These are phyloP conservation scores for Neltuma alba DNA, from an alignment of 306 rosid genomes.

Conservation along the genomic window DNA sequence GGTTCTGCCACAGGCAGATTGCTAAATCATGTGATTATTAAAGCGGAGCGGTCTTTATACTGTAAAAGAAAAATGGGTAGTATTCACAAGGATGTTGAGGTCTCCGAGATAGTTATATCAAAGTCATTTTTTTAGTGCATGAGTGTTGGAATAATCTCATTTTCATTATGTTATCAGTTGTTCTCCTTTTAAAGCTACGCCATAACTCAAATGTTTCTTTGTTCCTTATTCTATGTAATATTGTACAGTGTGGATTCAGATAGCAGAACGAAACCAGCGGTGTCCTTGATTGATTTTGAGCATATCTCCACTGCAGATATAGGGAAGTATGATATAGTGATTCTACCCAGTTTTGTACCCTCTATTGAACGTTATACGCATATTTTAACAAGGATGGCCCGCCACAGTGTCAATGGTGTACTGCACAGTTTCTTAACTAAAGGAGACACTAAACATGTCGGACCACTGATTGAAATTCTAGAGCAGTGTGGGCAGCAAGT, in stretches of 20 bases:
- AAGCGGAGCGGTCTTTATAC: not conserved
- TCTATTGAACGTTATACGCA: conserved; percentile 49
- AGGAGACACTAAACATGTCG: conserved; percentile 48
- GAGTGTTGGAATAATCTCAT: not conserved
- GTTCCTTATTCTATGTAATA: conserved; percentile 23
- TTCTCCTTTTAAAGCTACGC: not conserved
- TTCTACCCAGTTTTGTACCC: conserved; percentile 53
- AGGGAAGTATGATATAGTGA: conserved; percentile 50
- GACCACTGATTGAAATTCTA: conserved; percentile 53
- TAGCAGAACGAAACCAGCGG: conserved; percentile 27
- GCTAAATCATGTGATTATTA: not conserved
- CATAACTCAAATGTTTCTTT: not conserved
- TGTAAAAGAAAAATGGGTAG: not conserved
- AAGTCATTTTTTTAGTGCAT: not conserved
- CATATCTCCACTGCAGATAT: conserved; percentile 48
- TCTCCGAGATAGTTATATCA: not conserved
- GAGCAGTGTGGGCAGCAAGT: conserved; percentile 69
- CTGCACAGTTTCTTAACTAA: conserved; percentile 60
- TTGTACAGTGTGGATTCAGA: conserved; percentile 47
- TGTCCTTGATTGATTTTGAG: conserved; percentile 49
- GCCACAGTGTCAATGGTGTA: conserved; percentile 55
- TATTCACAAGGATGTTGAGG: not conserved
- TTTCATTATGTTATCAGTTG: conserved; percentile 15
- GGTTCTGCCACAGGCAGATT: no score
- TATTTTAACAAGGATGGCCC: conserved; percentile 65